phyloP scores from a whole-genome alignment of 176 grass and related monocot genomes.

The Lolium rigidum region DNA sequence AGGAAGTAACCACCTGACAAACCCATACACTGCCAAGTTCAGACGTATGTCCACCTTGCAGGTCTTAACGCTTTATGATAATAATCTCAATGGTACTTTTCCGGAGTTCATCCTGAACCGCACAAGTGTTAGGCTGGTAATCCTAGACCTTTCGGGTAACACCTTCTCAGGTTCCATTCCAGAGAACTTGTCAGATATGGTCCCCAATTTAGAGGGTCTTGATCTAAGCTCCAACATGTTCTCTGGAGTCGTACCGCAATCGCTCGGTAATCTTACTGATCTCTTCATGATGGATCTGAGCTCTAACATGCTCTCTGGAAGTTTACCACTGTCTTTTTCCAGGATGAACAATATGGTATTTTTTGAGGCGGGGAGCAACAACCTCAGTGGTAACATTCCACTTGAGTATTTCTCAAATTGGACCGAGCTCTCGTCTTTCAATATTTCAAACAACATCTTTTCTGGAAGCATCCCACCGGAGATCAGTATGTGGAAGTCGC shows the following conservation, averaged over 20 bases:
- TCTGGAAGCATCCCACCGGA: no score
- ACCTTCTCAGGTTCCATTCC: constrained; percentile 43
- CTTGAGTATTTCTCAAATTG: no score
- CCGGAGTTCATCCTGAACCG: neutral
- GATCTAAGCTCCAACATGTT: constrained; percentile 44
- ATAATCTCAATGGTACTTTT: neutral
- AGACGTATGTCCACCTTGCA: neutral
- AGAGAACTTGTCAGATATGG: constrained; percentile 33
- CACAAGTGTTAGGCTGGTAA: constrained; percentile 25
- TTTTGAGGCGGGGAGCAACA: no score
- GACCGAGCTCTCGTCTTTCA: no score
- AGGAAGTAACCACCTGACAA: neutral
- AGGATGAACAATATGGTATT: no score
- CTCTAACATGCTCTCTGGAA: no score
- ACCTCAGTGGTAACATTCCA: no score
- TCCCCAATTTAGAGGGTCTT: constrained; percentile 23
- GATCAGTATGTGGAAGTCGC: no score
- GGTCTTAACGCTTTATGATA: neutral
- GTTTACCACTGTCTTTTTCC: no score
- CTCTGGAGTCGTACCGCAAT: neutral
- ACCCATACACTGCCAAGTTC: neutral
- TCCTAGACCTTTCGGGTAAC: constrained; percentile 53
- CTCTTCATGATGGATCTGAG: no score
- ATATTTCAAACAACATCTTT: no score
- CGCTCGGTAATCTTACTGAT: no score